Evolutionary conservation across 108 stramenopile species (phyloP), one percentile per base, ranked within the genome.

Genomic region (Epithemia pelagica): DNA sequence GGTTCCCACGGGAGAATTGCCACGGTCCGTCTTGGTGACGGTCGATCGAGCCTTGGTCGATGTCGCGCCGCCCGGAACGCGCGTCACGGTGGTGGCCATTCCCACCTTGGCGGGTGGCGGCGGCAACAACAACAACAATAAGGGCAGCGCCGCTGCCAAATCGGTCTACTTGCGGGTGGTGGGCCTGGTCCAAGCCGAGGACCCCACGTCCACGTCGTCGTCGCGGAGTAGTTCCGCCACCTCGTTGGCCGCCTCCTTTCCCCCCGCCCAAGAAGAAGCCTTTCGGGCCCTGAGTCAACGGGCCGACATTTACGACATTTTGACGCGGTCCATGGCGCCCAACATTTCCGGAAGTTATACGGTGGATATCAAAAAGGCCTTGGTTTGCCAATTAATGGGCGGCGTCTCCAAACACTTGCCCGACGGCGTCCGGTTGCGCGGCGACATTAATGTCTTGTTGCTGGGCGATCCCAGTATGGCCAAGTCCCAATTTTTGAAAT

Each of bases 381-480:
- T 99, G 56, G 72, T 93, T 8, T 97, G 96, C 68, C 82, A 95
- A 76, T 84, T 99, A 1, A 78, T 99, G 62, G 82, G 88, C n/a
- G 96, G 98, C 18, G 81, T 86, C 8, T 70, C 88, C 8, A 96
- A 96, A 64, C 68, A 73, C 0, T 72, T 97, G n/a, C 95, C 96
- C n/a, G 99, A 99, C 80, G 97, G 99, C 31, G 83, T 97, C 73
- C 84, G 82, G 23, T 75, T 98, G 30, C 78, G 99, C 1, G 98
- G 99, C 53, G 99, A 99, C 75, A 97, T 99, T 67, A 99, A 99
- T 71, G 89, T 98, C 2, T 78, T 99, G 61, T 70, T 99, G 52
- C 75, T 98, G 56, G 99, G 99, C 21, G 99, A 99, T 79, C 99
- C 99, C 5, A 93, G 91, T 24, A 99, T 95, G 24, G 96, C 96